Conservation (phyloP, 2,329 filamentous ascomycete species). For the Cladosporium sp. region DNA sequence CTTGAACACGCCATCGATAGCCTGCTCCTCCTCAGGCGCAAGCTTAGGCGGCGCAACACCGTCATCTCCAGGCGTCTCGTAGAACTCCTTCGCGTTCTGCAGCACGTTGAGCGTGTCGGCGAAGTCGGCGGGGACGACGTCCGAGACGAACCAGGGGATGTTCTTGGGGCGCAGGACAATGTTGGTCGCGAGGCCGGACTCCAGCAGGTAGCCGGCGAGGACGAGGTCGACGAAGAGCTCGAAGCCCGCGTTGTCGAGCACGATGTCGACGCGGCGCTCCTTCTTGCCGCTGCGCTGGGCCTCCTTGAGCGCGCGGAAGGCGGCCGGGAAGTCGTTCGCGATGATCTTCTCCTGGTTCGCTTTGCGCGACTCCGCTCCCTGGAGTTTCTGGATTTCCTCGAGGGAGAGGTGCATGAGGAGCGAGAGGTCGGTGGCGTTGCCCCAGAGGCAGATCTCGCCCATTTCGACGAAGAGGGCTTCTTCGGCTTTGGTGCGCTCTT, state of each 20-base stretch:
- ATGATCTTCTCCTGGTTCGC: constrained; percentile 86
- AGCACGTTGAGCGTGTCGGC: constrained; percentile 72
- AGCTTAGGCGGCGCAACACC: constrained; percentile 56
- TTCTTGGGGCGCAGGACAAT: constrained; percentile 88
- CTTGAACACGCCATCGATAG: constrained; percentile 70
- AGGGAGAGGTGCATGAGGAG: constrained; percentile 85
- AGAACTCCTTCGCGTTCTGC: constrained; percentile 71
- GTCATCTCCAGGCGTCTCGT: constrained; percentile 66
- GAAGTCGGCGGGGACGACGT: constrained; percentile 85
- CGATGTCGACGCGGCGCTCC: constrained; percentile 80
- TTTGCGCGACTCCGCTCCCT: constrained; percentile 81
- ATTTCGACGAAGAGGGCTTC: constrained; percentile 80
- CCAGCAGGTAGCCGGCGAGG: constrained; percentile 81
- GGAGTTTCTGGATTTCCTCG: constrained; percentile 93
- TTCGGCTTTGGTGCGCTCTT: constrained; percentile 60
- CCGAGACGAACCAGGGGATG: constrained; percentile 97
- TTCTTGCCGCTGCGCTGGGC: constrained; percentile 60
- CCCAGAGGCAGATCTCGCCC: constrained; percentile 95
- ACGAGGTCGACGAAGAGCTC: constrained; percentile 95
- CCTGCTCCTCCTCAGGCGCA: constrained; percentile 57
- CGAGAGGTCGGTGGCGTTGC: constrained; percentile 90
- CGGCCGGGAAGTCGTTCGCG: constrained; percentile 71
- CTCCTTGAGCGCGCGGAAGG: constrained; percentile 62
- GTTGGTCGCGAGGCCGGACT: constrained; percentile 75
- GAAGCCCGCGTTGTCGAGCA: constrained; percentile 95